Percentiles rank a stretch among this genome's conserved stretches.
Conservation (phyloP, 257 asterid species). For the Rubia yunnanensis region DNA sequence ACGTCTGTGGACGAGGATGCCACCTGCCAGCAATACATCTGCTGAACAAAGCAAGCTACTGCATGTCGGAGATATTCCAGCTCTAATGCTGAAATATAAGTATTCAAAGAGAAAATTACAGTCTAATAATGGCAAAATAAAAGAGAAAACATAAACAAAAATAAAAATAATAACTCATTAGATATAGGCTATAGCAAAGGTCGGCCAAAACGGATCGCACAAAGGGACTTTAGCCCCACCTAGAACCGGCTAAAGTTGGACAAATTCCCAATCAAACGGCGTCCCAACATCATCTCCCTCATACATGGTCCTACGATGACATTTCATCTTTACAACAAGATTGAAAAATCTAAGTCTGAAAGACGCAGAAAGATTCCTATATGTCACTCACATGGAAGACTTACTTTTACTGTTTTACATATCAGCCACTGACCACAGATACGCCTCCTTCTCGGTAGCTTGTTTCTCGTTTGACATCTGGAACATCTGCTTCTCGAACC, state of each 20-base stretch:
- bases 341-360: not conserved
- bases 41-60: too few relatives aligned
- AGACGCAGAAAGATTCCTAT: not conserved
- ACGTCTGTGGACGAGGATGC: too few relatives aligned
- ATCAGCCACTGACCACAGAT: conserved; percentile 74
- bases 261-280: not conserved
- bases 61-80: too few relatives aligned
- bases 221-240: not conserved
- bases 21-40: too few relatives aligned
- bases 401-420: conserved; percentile 32
- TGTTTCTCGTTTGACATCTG: conserved; percentile 58
- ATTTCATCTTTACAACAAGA: not conserved
- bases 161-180: too few relatives aligned
- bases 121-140: too few relatives aligned
- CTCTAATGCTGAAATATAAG: too few relatives aligned
- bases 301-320: not conserved
- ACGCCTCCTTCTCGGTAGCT: conserved; percentile 79
- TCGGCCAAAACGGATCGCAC: not conserved
- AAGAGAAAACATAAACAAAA: too few relatives aligned
- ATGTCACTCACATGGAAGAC: not conserved
- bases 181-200: too few relatives aligned
- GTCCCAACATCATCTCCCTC: not conserved
- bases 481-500: conserved; percentile 61
- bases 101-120: too few relatives aligned
- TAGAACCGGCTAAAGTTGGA: not conserved